Evolutionary conservation across 768 basidiomycete species (phyloP).

Genomic region (Boletus subparvulus): DNA sequence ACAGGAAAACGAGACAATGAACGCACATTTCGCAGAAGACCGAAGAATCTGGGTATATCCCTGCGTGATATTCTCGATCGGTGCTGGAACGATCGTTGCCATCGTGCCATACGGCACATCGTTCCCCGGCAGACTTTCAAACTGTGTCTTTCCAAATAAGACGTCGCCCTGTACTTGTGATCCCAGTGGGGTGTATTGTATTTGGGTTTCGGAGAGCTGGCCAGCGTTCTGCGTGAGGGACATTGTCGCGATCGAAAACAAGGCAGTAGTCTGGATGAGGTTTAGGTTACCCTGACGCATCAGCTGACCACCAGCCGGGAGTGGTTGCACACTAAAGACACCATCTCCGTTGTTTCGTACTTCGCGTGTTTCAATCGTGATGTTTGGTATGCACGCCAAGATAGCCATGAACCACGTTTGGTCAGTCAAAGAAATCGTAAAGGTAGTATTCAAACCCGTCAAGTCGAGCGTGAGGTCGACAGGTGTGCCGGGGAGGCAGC

Average conservation of each 20-base stretch:
- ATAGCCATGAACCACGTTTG: slow-evolving; percentile 24
- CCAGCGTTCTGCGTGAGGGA: slow-evolving; percentile 7
- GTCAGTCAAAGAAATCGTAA: slow-evolving; percentile 13
- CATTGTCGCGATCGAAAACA: slow-evolving; percentile 23
- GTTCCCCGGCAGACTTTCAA: slow-evolving; percentile 5
- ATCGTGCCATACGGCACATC: background rate
- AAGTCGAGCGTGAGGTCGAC: slow-evolving; percentile 14
- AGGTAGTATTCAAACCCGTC: slow-evolving; percentile 6
- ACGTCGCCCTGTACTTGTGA: slow-evolving; percentile 19
- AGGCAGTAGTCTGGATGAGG: slow-evolving; percentile 20
- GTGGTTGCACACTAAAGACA: slow-evolving; percentile 18
- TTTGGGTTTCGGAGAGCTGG: background rate
- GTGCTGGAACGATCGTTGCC: slow-evolving; percentile 1
- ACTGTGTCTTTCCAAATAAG: slow-evolving; percentile 21
- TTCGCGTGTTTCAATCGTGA: slow-evolving; percentile 28
- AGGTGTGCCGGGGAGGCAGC: slow-evolving; percentile 1
- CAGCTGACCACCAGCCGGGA: slow-evolving; percentile 5
- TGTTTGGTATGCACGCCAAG: slow-evolving; percentile 23
- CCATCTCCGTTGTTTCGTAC: slow-evolving; percentile 23
- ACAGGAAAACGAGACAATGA: background rate
- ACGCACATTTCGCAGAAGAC: slow-evolving; percentile 22
- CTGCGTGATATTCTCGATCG: slow-evolving; percentile 17
- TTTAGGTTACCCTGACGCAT: slow-evolving; percentile 25
- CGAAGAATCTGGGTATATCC: slow-evolving; percentile 21
- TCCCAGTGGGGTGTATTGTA: slow-evolving; percentile 1